Percentiles rank a stretch among this genome's conserved stretches.
phyloP scores from a whole-genome alignment of 2,329 filamentous ascomycete genomes.

The Penicillium sp. region DNA sequence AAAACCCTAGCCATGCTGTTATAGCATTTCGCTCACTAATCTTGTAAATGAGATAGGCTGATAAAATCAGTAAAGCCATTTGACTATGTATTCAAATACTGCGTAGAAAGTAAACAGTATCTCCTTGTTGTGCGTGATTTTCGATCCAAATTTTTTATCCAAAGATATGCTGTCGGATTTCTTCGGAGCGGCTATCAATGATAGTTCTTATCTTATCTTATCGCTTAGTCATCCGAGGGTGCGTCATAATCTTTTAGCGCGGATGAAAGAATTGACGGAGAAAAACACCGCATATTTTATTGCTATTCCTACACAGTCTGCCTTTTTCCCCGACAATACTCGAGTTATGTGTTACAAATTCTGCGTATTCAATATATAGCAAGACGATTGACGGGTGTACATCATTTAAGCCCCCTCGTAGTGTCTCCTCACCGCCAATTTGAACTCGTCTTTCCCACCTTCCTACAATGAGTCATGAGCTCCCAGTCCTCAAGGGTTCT shows the following conservation, averaged over 20 bases:
- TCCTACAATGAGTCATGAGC: constrained; percentile 15
- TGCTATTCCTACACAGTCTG: neutral
- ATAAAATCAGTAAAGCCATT: too few species aligned
- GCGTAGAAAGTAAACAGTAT: too few species aligned
- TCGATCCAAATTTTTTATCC: too few species aligned
- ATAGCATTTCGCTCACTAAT: too few species aligned
- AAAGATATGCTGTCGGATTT: too few species aligned
- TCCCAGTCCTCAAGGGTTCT: constrained; percentile 6
- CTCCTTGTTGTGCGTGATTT: too few species aligned
- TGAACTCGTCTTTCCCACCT: neutral
- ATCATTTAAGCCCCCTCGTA: neutral
- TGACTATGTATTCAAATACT: too few species aligned
- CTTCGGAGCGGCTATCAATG: too few species aligned
- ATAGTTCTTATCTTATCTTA: constrained; percentile 3
- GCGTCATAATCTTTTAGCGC: constrained; percentile 3
- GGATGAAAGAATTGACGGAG: neutral
- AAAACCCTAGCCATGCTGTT: too few species aligned
- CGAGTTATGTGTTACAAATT: neutral
- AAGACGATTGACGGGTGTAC: neutral
- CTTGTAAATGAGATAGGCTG: too few species aligned
- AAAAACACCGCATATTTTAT: neutral
- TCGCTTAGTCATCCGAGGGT: neutral
- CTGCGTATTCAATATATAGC: neutral
- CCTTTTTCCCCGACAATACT: neutral
- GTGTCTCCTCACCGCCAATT: constrained; percentile 1